Evolutionary conservation across 129 eudicot genomes (phyloP).

Genomic region (Apium graveolens): DNA sequence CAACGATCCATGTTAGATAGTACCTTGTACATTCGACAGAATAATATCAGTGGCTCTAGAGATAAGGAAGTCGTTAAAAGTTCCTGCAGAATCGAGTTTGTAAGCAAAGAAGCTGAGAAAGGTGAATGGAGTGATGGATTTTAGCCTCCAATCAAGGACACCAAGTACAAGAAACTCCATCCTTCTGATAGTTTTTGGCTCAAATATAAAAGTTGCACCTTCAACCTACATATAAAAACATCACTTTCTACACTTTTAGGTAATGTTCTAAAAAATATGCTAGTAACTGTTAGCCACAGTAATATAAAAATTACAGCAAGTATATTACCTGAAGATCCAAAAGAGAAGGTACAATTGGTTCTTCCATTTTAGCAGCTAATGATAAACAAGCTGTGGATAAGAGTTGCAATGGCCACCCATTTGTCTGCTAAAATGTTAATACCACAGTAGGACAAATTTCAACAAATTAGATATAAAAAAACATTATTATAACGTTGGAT

Average conservation of each 20-base stretch:
- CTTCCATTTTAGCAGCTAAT: slow-evolving; percentile 98
- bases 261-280: not conserved
- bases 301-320: not conserved
- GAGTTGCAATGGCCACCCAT: slow-evolving; percentile 94
- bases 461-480: not conserved
- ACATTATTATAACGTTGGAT: not conserved
- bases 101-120: slow-evolving; percentile 64
- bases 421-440: slow-evolving; percentile 39
- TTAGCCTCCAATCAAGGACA: slow-evolving; percentile 88
- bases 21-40: slow-evolving; percentile 68
- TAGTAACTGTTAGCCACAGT: not conserved
- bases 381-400: slow-evolving; percentile 85
- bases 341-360: slow-evolving; percentile 82
- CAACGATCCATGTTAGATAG: not conserved
- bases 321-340: slow-evolving; percentile 70
- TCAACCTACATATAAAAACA: slow-evolving; percentile 40
- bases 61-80: slow-evolving; percentile 51
- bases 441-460: not conserved
- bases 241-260: not conserved
- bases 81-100: slow-evolving; percentile 67
- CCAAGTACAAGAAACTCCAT: slow-evolving; percentile 89
- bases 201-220: slow-evolving; percentile 68
- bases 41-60: slow-evolving; percentile 77
- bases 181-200: slow-evolving; percentile 67
- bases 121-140: slow-evolving; percentile 76